These are phyloP conservation scores for Paraconiothyrium brasiliense DNA, from an alignment of 2,329 filamentous ascomycete genomes.

Conservation along the genomic window DNA sequence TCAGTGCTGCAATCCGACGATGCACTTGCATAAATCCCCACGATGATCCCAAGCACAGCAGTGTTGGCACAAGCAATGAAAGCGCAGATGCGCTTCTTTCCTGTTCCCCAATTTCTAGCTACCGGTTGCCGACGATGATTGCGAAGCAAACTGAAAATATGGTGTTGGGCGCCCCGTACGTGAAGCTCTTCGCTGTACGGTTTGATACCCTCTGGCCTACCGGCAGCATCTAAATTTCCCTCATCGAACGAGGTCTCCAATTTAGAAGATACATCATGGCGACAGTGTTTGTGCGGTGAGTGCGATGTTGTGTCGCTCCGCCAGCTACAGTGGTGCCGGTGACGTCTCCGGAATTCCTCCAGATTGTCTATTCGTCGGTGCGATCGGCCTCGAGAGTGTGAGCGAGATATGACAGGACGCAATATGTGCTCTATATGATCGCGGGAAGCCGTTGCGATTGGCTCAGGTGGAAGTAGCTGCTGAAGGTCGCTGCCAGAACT, in stretches of 20 bases:
- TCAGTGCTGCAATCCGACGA: conserved; percentile 1
- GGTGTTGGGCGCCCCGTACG: conserved; percentile 37
- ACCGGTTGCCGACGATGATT: conserved; percentile 69
- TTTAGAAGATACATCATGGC: conserved; percentile 20
- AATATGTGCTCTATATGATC: conserved; percentile 44
- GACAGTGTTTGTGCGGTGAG: conserved; percentile 18
- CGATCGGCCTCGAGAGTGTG: conserved; percentile 37
- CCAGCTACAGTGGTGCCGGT: conserved; percentile 20
- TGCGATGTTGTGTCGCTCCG: conserved; percentile 22
- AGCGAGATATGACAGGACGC: conserved; percentile 32
- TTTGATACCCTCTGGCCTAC: conserved; percentile 19
- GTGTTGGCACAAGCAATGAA: conserved; percentile 77
- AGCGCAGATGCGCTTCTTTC: conserved; percentile 74
- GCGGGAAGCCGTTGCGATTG: conserved; percentile 30
- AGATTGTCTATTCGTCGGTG: conserved; percentile 21
- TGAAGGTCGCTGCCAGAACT: conserved; percentile 32
- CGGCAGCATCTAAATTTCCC: conserved; percentile 22
- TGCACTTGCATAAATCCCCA: conserved; percentile 71
- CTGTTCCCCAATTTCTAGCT: conserved; percentile 75
- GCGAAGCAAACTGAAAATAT: conserved; percentile 53
- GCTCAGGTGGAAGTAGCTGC: conserved; percentile 33
- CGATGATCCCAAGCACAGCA: conserved; percentile 72
- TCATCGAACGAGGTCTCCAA: conserved; percentile 32
- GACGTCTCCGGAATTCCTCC: conserved; percentile 20
- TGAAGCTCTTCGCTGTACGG: conserved; percentile 31